Evolutionary conservation across 225 moss, liverwort and hornwort species (phyloP).

Genomic region (Sphagnum contortum): DNA sequence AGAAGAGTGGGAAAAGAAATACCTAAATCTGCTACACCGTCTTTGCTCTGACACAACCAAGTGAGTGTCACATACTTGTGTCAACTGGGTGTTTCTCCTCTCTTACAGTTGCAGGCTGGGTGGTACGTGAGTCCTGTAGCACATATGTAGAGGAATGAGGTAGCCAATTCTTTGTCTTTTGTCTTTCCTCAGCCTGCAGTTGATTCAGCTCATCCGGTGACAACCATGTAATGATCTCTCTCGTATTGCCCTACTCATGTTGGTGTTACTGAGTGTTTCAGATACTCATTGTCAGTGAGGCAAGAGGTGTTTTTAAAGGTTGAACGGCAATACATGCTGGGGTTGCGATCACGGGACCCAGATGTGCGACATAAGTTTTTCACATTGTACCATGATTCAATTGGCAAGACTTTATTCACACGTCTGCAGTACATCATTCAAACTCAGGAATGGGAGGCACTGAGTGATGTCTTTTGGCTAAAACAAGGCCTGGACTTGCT

Average conservation of each 20-base stretch:
- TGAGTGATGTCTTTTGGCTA: slow-evolving; percentile 98
- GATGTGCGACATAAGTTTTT: slow-evolving; percentile 98
- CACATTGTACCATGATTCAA: slow-evolving; percentile 88
- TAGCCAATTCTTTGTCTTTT: no score
- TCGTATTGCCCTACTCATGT: slow-evolving; percentile 1
- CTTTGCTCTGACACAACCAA: slow-evolving; percentile 94
- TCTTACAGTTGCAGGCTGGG: not conserved
- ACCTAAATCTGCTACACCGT: slow-evolving; percentile 82
- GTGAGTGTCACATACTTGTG: slow-evolving; percentile 21
- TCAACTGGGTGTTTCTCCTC: not conserved
- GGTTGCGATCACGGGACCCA: slow-evolving; percentile 88
- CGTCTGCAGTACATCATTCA: slow-evolving; percentile 97
- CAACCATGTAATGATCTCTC: no score
- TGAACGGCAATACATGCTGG: slow-evolving; percentile 96
- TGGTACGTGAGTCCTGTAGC: not conserved
- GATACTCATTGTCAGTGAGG: slow-evolving; percentile 77
- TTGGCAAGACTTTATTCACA: slow-evolving; percentile 88
- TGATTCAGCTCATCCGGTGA: no score
- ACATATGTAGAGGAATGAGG: no score
- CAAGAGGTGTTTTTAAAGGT: slow-evolving; percentile 98
- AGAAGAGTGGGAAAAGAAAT: slow-evolving; percentile 96
- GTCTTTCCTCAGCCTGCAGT: no score
- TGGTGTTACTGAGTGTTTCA: slow-evolving; percentile 17
- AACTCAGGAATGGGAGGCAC: slow-evolving; percentile 95
- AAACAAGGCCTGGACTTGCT: slow-evolving; percentile 97